Percentiles rank a stretch among this genome's conserved stretches.
These are phyloP conservation scores for Metschnikowia proteae DNA, from an alignment of 805 yeast species.

Conservation along the genomic window DNA sequence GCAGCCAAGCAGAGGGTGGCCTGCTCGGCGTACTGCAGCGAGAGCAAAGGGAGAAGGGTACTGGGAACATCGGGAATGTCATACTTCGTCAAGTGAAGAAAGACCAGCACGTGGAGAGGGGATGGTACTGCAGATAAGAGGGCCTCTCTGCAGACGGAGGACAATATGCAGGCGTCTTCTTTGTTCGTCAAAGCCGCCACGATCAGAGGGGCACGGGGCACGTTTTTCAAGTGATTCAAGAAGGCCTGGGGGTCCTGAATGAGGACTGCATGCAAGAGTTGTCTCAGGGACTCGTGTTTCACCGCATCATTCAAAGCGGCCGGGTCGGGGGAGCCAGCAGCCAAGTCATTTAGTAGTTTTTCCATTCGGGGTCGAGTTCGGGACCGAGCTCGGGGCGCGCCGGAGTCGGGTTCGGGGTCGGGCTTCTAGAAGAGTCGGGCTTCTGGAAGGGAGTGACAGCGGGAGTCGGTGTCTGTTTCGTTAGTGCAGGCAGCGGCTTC, in stretches of 20 bases:
- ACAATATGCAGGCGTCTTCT: background rate
- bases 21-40: background rate
- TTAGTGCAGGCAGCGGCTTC: background rate
- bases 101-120: conserved; percentile 6
- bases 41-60: conserved; percentile 2
- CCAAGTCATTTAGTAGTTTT: background rate
- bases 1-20: background rate
- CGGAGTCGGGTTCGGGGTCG: too few species aligned
- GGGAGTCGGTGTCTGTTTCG: too few species aligned
- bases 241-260: background rate
- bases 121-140: background rate
- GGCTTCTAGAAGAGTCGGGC: too few species aligned
- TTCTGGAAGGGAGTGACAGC: too few species aligned
- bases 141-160: background rate
- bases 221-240: background rate
- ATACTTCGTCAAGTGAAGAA: conserved; percentile 2
- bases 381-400: background rate
- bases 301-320: background rate
- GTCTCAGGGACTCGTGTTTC: background rate
- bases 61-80: conserved; percentile 1
- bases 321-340: background rate
- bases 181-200: background rate
- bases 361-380: background rate
- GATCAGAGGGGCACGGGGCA: background rate
- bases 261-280: background rate